Conservation (phyloP, 2,329 filamentous ascomycete species). For the Aspergillus sp. region DNA sequence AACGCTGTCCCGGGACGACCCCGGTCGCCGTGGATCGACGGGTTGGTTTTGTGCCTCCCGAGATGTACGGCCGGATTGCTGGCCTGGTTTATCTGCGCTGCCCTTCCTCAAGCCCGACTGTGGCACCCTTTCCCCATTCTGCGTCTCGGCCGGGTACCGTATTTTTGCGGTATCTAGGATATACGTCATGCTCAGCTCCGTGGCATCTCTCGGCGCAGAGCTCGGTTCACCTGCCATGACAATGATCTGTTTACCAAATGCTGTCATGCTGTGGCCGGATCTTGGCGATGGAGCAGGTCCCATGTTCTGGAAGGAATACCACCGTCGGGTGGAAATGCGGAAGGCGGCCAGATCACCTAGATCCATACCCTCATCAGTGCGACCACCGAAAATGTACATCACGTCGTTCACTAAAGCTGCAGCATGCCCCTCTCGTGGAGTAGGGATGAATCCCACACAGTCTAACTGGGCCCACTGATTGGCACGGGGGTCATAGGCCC, state of each 20-base stretch:
- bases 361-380: constrained; percentile 89
- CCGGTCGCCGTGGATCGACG: constrained; percentile 38
- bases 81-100: constrained; percentile 44
- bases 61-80: constrained; percentile 39
- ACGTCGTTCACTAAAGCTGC: constrained; percentile 92
- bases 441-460: constrained; percentile 96
- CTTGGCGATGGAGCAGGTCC: constrained; percentile 89
- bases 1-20: constrained; percentile 45
- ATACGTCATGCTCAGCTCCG: constrained; percentile 85
- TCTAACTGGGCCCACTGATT: constrained; percentile 88
- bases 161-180: constrained; percentile 95
- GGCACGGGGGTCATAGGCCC: constrained; percentile 82
- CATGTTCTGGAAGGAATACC: constrained; percentile 99
- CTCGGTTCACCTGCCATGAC: constrained; percentile 94
- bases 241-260: constrained; percentile 86
- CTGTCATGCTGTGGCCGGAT: constrained; percentile 97
- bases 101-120: constrained; percentile 40
- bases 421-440: constrained; percentile 89
- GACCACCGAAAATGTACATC: constrained; percentile 98
- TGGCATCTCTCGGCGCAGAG: constrained; percentile 73
- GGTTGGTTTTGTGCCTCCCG: constrained; percentile 41
- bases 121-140: constrained; percentile 39
- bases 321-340: constrained; percentile 76
- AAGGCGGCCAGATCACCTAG: constrained; percentile 90
- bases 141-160: constrained; percentile 79